A percentile compares a stretch with the other conserved stretches of the same genome.
Conservation (phyloP, 495 filamentous ascomycete species). For the Trichodelitschia bisporula region DNA sequence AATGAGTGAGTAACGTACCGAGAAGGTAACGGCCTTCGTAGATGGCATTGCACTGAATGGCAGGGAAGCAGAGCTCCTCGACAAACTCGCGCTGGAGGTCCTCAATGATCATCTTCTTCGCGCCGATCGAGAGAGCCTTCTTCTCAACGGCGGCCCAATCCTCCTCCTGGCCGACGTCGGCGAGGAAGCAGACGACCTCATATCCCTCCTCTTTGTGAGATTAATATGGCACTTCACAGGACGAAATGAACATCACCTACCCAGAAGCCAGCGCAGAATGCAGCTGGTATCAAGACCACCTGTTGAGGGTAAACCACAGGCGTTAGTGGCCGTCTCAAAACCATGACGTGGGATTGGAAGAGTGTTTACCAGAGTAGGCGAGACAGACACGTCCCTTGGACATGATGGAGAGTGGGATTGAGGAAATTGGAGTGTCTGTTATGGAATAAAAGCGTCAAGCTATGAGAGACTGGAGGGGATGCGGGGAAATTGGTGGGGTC, state of each 20-base stretch:
- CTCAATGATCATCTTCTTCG: conserved; percentile 33
- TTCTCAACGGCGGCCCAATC: conserved; percentile 40
- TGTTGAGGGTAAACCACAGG: conserved; percentile 1
- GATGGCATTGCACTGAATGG: conserved; percentile 70
- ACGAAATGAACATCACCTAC: too few species aligned
- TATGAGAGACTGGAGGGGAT: too few species aligned
- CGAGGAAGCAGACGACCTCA: conserved; percentile 37
- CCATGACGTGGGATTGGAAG: too few species aligned
- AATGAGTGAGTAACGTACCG: too few species aligned
- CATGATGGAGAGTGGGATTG: too few species aligned
- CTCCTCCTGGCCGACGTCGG: conserved; percentile 20
- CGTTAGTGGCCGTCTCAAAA: too few species aligned
- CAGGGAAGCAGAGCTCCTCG: conserved; percentile 68
- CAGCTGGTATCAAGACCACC: conserved; percentile 1
- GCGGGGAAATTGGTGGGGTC: too few species aligned
- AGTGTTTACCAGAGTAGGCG: too few species aligned
- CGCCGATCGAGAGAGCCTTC: conserved; percentile 47
- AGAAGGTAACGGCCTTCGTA: conserved; percentile 29
- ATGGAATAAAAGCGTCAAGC: too few species aligned
- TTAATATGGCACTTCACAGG: too few species aligned
- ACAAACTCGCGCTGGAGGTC: conserved; percentile 58
- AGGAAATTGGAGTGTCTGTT: too few species aligned
- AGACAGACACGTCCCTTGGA: too few species aligned
- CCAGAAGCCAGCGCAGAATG: conserved; percentile 2
- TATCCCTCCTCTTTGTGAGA: conserved; percentile 44